These are phyloP conservation scores for Penicillium maclennaniae DNA, from an alignment of 495 filamentous ascomycete species.

Conservation along the genomic window DNA sequence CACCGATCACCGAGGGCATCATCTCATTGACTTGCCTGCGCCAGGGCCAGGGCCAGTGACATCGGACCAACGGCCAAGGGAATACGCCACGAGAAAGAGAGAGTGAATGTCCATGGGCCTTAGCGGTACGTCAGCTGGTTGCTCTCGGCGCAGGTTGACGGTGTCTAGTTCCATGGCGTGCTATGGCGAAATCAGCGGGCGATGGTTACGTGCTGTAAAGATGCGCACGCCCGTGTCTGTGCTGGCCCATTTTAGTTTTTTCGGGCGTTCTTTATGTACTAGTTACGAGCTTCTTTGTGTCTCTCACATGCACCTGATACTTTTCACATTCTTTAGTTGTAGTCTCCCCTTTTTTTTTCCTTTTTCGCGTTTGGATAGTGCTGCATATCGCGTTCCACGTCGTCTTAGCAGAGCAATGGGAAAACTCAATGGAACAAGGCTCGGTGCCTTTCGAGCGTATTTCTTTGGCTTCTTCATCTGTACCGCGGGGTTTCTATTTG, in stretches of 20 bases:
- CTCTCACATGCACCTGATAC: too few relatives aligned
- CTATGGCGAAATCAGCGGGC: slow-evolving; percentile 24
- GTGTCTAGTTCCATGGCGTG: slow-evolving; percentile 20
- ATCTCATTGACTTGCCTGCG: neutral
- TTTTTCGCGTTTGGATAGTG: neutral
- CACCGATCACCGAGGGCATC: neutral
- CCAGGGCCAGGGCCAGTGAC: too few relatives aligned
- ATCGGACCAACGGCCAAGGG: neutral
- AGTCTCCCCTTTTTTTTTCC: neutral
- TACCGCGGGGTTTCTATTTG: slow-evolving; percentile 26
- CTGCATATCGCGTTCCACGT: neutral
- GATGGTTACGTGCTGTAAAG: slow-evolving; percentile 22
- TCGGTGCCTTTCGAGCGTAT: slow-evolving; percentile 26
- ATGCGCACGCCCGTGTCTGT: neutral
- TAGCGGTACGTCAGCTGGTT: neutral
- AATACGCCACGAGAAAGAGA: neutral
- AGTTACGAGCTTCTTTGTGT: slow-evolving; percentile 2
- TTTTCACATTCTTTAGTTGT: too few relatives aligned
- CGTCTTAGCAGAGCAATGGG: slow-evolving; percentile 12
- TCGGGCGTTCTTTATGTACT: neutral
- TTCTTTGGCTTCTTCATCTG: slow-evolving; percentile 29
- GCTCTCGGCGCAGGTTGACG: neutral
- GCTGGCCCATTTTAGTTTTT: neutral
- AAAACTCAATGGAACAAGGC: slow-evolving; percentile 18
- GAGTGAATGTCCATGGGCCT: neutral